Evolutionary conservation across 1,139 yeast species (phyloP), one percentile per base, ranked within the genome.

Genomic region (Nakaseomyces uthaithaninus): DNA sequence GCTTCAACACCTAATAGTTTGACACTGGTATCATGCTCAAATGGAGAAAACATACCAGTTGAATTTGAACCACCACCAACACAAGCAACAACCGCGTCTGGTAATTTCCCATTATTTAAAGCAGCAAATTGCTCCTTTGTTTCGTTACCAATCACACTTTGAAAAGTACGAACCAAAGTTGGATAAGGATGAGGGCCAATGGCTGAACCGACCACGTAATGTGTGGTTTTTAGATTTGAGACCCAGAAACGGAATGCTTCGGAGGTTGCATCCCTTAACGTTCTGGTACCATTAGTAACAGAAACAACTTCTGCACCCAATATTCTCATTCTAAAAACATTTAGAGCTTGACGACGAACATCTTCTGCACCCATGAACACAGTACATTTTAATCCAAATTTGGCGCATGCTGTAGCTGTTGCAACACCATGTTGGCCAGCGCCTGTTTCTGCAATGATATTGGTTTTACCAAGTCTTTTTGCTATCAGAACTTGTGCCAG

Each of bases 381-480:
- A n/a, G 86, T 85, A 69, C 98, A 91, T 60, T 83, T 77, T 65
- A 91, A 64, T 40, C 98, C 98, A 54, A 91, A 91, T 64, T 91
- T 93, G 51, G 99, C 99, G 67, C 95, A 89, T 0, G 95, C 97
- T 42, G 98, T 91, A 23, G 99, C 99, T 44, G 98, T 91, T 36
- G 99, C 99, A 34, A 91, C 99, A 68, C 99, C 99, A 62, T 91
- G 99, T 69, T 91, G 99, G 48, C 99, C 99, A 41, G 99, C 99
- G 64, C 99, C 99, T 35, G 99, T 91, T 68, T 91, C 99, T 35
- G 99, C 99, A 61, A 91, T 91, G 47, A 91, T 77, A 54, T 83
- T 79, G 46, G 69, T 78, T 69, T 91, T 91, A 38, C 98, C 98
- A 52, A 93, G 71, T 63, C 98, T 75, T 63, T 74, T 84, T 27